These are phyloP conservation scores for Fusarium burgessii DNA, from an alignment of 2,329 filamentous ascomycete species.

Conservation along the genomic window DNA sequence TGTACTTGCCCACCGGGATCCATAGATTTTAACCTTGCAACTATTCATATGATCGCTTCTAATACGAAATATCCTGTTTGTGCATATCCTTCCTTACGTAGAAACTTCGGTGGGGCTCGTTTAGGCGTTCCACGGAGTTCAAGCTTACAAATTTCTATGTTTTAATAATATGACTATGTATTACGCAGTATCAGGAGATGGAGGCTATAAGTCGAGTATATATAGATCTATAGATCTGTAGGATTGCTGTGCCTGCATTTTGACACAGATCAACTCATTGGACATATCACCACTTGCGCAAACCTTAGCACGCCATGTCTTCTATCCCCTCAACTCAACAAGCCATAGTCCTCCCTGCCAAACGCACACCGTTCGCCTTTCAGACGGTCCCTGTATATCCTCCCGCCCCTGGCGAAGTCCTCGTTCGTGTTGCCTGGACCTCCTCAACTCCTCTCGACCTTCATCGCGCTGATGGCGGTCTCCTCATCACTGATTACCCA, in stretches of 20 bases:
- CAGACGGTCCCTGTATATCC: conserved; percentile 59
- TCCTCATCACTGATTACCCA: conserved; percentile 63
- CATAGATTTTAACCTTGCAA: not conserved
- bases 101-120: conserved; percentile 11
- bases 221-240: not conserved
- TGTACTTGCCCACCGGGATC: not conserved
- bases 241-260: not conserved
- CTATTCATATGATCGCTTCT: not conserved
- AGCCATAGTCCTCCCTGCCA: conserved; percentile 68
- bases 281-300: not conserved
- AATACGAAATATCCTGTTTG: not conserved
- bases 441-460: conserved; percentile 71
- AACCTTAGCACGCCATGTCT: conserved; percentile 1
- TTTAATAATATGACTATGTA: not conserved
- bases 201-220: not conserved
- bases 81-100: not conserved
- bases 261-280: not conserved
- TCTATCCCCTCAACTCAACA: conserved; percentile 71
- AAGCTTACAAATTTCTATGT: conserved; percentile 20
- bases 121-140: conserved; percentile 26
- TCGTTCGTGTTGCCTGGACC: conserved; percentile 68
- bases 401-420: conserved; percentile 61
- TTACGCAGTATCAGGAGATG: not conserved
- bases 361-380: conserved; percentile 63
- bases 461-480: conserved; percentile 70